phyloP scores from a whole-genome alignment of 345 rosid species.

The Pseudoturritis turrita region DNA sequence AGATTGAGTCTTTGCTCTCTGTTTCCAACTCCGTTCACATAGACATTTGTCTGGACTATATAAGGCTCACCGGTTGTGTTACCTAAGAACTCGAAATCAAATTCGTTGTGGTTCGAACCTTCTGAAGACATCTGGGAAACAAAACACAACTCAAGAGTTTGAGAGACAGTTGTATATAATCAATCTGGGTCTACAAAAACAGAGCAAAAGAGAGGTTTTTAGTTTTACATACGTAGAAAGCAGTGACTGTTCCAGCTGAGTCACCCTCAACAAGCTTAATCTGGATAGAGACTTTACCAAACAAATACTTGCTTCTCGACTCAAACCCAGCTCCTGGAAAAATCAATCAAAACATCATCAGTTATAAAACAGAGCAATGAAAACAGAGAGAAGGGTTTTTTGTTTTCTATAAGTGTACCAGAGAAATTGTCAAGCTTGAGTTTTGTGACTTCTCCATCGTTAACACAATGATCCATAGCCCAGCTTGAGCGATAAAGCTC shows the following conservation, averaged over 20 bases:
- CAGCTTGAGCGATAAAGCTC: slow-evolving; percentile 80
- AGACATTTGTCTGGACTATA: slow-evolving; percentile 80
- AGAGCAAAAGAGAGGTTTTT: neutral
- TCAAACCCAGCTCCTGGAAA: slow-evolving; percentile 88
- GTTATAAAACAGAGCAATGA: slow-evolving; percentile 6
- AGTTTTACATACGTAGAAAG: slow-evolving; percentile 68
- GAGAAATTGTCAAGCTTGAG: slow-evolving; percentile 91
- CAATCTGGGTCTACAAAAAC: neutral
- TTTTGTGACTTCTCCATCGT: slow-evolving; percentile 77
- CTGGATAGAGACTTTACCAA: slow-evolving; percentile 83
- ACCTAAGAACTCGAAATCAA: slow-evolving; percentile 94
- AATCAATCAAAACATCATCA: neutral
- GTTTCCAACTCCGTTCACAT: slow-evolving; percentile 91
- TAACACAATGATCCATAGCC: slow-evolving; percentile 74
- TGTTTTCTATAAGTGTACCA: slow-evolving; percentile 47
- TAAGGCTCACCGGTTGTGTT: slow-evolving; percentile 93
- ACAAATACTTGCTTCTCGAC: slow-evolving; percentile 85
- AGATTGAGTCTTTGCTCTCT: slow-evolving; percentile 86
- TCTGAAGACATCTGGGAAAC: slow-evolving; percentile 89
- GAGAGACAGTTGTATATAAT: neutral
- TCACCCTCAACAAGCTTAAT: slow-evolving; percentile 98
- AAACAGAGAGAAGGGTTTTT: neutral
- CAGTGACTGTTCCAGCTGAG: slow-evolving; percentile 99
- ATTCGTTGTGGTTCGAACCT: slow-evolving; percentile 86
- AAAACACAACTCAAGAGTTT: neutral